Evolutionary conservation across 306 rosid species (phyloP), one percentile per base, ranked within the genome.

Genomic region (Vigna mungo): DNA sequence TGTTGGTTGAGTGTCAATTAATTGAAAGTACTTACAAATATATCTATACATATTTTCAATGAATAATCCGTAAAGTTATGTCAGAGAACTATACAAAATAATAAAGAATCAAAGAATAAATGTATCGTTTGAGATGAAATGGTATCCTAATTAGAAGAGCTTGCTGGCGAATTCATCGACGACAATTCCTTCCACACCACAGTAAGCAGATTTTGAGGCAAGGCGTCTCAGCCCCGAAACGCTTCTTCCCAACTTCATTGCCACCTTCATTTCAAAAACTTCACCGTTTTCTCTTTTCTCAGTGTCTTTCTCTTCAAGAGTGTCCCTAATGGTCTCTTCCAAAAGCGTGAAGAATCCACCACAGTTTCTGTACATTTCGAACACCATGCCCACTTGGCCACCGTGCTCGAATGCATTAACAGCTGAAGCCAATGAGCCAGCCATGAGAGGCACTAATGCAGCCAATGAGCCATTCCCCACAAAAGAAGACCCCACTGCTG

Each of bases 331-430:
- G 0, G 86, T 79, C 32, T 81, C 77, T 64, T 89, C 88, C 80
- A 91, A 9, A 4, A 68, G 48, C 27, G 27, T 61, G 47, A 91
- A 89, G 61, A 85, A 87, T 4, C 94, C 97, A 0, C 82, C 91
- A 11, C 88, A 78, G 49, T 88, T 72, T 36, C 91, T 83, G 13
- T 89, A 91, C 92, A 91, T 86, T 70, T 91, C 94, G 13, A 85
- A 34, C 43, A 91, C 90, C 96, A 84, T 89, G 1, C 96, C 96
- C 0, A 91, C 77, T 78, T 91, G 96, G 0, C 79, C 88, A 4
- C 92, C 92, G 20, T 89, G 96, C 67, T 83, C 87, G 1, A 89
- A 81, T 0, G 85, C 68, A 74, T 86, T 90, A 5, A 85, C 74
- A 0, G 41, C 82, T 0, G 75, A 66, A 2, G 86, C 92, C 78